A percentile compares a stretch with the other conserved stretches of the same genome.
Conservation (phyloP, 306 rosid genomes). For the Fagus sylvatica region DNA sequence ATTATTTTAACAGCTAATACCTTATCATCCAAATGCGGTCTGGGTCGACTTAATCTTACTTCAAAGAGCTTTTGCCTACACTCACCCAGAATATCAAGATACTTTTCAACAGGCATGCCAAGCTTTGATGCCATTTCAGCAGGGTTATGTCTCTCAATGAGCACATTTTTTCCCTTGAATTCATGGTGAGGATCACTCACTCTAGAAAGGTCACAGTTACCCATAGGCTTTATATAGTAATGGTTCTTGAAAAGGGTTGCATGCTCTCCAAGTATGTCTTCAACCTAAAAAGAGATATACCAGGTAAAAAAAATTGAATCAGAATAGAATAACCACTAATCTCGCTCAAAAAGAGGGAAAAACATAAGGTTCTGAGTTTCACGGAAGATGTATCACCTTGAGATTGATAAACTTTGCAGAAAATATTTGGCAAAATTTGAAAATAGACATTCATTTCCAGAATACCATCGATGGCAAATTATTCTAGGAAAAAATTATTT, state of each 20-base stretch:
- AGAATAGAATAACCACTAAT: slow-evolving; percentile 1
- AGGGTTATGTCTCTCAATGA: slow-evolving; percentile 65
- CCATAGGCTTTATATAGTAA: slow-evolving; percentile 64
- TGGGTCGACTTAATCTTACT: slow-evolving; percentile 70
- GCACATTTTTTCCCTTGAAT: slow-evolving; percentile 78
- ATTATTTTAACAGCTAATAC: slow-evolving; percentile 31
- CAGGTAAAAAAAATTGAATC: slow-evolving; percentile 15
- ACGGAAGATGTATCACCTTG: background rate
- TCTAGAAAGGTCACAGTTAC: slow-evolving; percentile 84
- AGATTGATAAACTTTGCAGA: background rate
- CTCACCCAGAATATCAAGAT: slow-evolving; percentile 66
- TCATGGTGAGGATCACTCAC: slow-evolving; percentile 93
- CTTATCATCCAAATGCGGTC: slow-evolving; percentile 96
- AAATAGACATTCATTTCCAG: background rate
- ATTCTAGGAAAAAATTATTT: background rate
- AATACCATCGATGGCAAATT: background rate
- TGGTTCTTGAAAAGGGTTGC: slow-evolving; percentile 78
- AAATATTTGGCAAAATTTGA: background rate
- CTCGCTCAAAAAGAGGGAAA: background rate
- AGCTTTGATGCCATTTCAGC: slow-evolving; percentile 66
- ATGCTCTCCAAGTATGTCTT: slow-evolving; percentile 79
- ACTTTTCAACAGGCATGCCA: slow-evolving; percentile 63
- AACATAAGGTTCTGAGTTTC: background rate
- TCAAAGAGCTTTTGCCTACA: slow-evolving; percentile 75
- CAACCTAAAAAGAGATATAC: slow-evolving; percentile 51